Percentiles rank a stretch among this genome's conserved stretches.
These are phyloP conservation scores for Pterulicium gracile DNA, from an alignment of 1,284 basidiomycete species.

Conservation along the genomic window DNA sequence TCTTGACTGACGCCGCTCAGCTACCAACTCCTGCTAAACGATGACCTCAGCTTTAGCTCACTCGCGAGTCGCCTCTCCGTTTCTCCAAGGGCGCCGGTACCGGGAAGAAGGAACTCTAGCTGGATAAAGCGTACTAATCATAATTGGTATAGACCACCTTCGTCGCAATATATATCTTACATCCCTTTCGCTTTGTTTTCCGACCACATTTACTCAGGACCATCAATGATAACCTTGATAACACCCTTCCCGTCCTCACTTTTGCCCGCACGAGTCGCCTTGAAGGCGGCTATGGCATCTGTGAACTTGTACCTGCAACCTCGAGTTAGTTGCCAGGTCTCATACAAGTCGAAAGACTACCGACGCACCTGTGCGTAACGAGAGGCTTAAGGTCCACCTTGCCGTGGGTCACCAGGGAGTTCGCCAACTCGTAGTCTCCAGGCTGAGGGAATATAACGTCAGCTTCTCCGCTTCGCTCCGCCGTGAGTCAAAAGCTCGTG, in stretches of 20 bases:
- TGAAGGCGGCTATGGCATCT: slow-evolving; percentile 71
- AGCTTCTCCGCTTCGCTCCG: slow-evolving; percentile 1
- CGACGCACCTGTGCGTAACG: slow-evolving; percentile 71
- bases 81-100: no score
- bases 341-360: not conserved
- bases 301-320: slow-evolving; percentile 63
- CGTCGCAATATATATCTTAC: no score
- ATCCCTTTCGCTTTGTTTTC: no score
- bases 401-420: slow-evolving; percentile 69
- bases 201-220: slow-evolving; percentile 32
- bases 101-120: no score
- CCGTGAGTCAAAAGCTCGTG: slow-evolving; percentile 18
- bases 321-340: not conserved
- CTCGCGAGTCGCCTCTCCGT: no score
- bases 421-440: slow-evolving; percentile 79
- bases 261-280: slow-evolving; percentile 70
- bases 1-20: no score
- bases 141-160: no score
- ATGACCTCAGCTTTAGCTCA: no score
- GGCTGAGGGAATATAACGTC: slow-evolving; percentile 31
- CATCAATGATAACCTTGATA: slow-evolving; percentile 71
- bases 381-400: slow-evolving; percentile 82
- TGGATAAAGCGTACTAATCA: no score
- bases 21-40: no score
- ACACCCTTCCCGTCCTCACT: slow-evolving; percentile 66